Percentiles rank a stretch among this genome's conserved stretches.
phyloP scores from a whole-genome alignment of 2,329 filamentous ascomycete species.

The Coniochaeta sp. region DNA sequence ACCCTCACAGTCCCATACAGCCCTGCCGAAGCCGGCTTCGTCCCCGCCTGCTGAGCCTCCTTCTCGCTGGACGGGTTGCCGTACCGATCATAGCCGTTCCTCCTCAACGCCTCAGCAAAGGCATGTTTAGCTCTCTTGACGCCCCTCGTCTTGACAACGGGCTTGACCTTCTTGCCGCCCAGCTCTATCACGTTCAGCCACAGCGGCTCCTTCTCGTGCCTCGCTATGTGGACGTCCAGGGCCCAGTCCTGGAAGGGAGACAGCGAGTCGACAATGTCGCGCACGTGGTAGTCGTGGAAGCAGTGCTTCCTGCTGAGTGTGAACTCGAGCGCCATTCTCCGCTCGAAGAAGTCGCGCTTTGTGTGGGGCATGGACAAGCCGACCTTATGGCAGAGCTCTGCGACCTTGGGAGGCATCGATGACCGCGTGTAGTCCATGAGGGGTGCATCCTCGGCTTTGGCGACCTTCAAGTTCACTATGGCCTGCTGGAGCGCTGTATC shows the following conservation, averaged over 20 bases:
- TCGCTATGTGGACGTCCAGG: neutral
- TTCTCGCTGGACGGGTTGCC: neutral
- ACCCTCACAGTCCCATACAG: neutral
- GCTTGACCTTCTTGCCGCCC: neutral
- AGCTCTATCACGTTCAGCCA: neutral
- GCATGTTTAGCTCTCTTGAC: neutral
- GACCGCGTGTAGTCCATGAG: neutral
- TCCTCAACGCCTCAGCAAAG: neutral
- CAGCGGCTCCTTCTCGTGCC: neutral
- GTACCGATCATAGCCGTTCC: neutral
- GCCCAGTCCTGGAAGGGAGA: neutral
- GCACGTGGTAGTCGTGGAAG: neutral
- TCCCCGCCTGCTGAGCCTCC: neutral
- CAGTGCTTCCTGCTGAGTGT: neutral
- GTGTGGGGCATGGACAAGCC: neutral
- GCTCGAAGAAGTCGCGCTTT: neutral
- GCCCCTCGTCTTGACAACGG: neutral
- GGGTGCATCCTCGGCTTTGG: neutral
- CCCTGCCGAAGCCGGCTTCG: neutral
- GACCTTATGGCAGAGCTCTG: neutral
- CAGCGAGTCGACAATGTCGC: neutral
- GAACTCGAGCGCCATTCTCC: neutral
- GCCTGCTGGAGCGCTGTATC: neutral
- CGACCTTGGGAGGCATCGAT: neutral
- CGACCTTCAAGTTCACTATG: neutral